Percentiles rank a stretch among this genome's conserved stretches.
Conservation (phyloP, 768 basidiomycete species). For the Boletus reticuloceps region DNA sequence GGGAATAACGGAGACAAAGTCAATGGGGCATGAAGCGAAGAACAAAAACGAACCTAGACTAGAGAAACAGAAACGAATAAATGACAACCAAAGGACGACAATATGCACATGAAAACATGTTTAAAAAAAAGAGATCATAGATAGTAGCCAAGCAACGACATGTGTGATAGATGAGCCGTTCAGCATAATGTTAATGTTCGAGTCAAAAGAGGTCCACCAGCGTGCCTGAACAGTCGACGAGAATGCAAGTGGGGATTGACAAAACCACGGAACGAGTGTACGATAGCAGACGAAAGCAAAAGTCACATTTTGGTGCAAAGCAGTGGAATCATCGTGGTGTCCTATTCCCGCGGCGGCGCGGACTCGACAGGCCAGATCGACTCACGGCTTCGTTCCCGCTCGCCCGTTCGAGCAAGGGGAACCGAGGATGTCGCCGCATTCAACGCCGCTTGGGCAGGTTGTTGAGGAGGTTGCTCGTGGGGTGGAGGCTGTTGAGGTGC, state of each 20-base stretch:
- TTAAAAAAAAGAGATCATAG: slow-evolving; percentile 19
- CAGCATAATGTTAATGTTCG: slow-evolving; percentile 29
- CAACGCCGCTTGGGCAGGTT: slow-evolving; percentile 15
- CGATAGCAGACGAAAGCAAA: slow-evolving; percentile 32
- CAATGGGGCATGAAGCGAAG: slow-evolving; percentile 6
- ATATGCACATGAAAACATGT: slow-evolving; percentile 30
- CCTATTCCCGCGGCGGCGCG: slow-evolving; percentile 26
- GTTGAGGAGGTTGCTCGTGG: slow-evolving; percentile 29
- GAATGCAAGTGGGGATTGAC: slow-evolving; percentile 27
- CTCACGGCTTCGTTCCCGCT: slow-evolving; percentile 30
- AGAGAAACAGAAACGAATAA: slow-evolving; percentile 22
- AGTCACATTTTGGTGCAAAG: slow-evolving; percentile 18
- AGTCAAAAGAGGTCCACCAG: slow-evolving; percentile 13
- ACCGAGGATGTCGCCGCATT: slow-evolving; percentile 14
- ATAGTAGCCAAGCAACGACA: slow-evolving; percentile 28
- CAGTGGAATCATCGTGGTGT: slow-evolving; percentile 12
- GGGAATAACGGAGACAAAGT: slow-evolving; percentile 1
- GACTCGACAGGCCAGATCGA: slow-evolving; percentile 30
- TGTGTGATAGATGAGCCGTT: slow-evolving; percentile 18
- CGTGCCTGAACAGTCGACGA: slow-evolving; percentile 2
- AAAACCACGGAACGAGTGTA: slow-evolving; percentile 12
- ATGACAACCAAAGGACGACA: slow-evolving; percentile 23
- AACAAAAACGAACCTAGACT: slow-evolving; percentile 8
- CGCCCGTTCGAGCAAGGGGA: slow-evolving; percentile 23
- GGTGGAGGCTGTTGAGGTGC: slow-evolving; percentile 20